Evolutionary conservation across 768 basidiomycete genomes (phyloP).

Genomic region (Leucosporidium creatinivorum): DNA sequence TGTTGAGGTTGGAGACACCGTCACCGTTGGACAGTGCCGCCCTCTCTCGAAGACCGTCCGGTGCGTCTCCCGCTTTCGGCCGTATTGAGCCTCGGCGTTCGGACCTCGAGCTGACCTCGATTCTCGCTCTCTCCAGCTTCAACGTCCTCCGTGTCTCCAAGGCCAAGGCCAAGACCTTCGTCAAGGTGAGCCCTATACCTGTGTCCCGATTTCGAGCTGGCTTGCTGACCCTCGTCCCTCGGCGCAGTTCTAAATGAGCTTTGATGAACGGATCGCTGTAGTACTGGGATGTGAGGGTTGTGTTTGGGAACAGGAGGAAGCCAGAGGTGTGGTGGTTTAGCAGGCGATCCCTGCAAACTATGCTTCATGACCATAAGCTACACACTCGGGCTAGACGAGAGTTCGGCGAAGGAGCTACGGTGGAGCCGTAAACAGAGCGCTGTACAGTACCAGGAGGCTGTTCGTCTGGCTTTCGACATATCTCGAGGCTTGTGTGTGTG

Average conservation of each 20-base stretch:
- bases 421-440: too few species aligned
- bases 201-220: too few species aligned
- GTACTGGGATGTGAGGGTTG: neutral
- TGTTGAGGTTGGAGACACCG: conserved; percentile 84
- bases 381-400: neutral
- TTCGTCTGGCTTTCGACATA: too few species aligned
- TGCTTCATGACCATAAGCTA: neutral
- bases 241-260: neutral
- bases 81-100: neutral
- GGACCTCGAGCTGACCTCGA: neutral
- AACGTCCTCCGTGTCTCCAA: conserved; percentile 93
- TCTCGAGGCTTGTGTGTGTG: too few species aligned
- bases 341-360: neutral
- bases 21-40: conserved; percentile 98
- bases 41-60: conserved; percentile 86
- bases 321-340: neutral
- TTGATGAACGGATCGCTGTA: neutral
- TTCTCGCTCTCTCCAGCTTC: conserved; percentile 58
- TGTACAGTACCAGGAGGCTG: too few species aligned
- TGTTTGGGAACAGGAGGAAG: neutral
- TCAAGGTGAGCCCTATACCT: conserved; percentile 53
- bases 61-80: conserved; percentile 3
- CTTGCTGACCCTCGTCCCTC: too few species aligned
- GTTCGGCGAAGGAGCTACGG: neutral
- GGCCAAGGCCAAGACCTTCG: conserved; percentile 89